These are phyloP conservation scores for Xylaria sp. DNA, from an alignment of 2,329 filamentous ascomycete species.

Conservation along the genomic window DNA sequence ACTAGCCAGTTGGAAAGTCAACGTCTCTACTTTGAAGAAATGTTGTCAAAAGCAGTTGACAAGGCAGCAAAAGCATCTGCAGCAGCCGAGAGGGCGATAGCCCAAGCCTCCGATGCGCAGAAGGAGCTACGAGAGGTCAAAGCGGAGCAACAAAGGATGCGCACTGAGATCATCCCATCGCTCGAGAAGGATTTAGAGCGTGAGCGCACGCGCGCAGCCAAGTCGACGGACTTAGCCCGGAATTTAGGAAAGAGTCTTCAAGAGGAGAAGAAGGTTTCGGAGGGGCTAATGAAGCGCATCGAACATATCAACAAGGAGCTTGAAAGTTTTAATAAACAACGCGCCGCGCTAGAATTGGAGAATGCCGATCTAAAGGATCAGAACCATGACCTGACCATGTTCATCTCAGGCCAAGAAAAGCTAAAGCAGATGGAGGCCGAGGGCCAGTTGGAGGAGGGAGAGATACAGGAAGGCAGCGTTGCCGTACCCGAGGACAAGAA, in stretches of 20 bases:
- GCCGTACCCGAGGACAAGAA: slow-evolving; percentile 67
- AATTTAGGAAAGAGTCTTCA: slow-evolving; percentile 78
- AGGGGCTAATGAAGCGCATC: slow-evolving; percentile 84
- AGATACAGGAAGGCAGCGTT: slow-evolving; percentile 78
- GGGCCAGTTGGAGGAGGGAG: slow-evolving; percentile 70
- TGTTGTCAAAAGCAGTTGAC: slow-evolving; percentile 87
- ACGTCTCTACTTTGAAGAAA: slow-evolving; percentile 91
- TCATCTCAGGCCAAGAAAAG: slow-evolving; percentile 85
- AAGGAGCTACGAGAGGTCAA: slow-evolving; percentile 64
- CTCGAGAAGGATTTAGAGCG: slow-evolving; percentile 80
- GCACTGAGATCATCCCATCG: slow-evolving; percentile 66
- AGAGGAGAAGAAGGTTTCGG: slow-evolving; percentile 87
- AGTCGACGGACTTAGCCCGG: slow-evolving; percentile 79
- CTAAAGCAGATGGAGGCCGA: slow-evolving; percentile 74
- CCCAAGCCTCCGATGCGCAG: slow-evolving; percentile 60
- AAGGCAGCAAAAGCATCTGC: slow-evolving; percentile 82
- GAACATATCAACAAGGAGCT: slow-evolving; percentile 75
- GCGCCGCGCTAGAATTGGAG: slow-evolving; percentile 67
- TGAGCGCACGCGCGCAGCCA: slow-evolving; percentile 73
- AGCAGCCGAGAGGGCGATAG: slow-evolving; percentile 70
- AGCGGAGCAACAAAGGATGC: slow-evolving; percentile 62
- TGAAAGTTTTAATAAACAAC: slow-evolving; percentile 64
- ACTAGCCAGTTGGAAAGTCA: slow-evolving; percentile 94
- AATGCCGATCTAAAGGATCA: slow-evolving; percentile 82
- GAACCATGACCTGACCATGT: slow-evolving; percentile 88